Evolutionary conservation across 495 filamentous ascomycete genomes (phyloP).

Genomic region (Tetracladium marchalianum): DNA sequence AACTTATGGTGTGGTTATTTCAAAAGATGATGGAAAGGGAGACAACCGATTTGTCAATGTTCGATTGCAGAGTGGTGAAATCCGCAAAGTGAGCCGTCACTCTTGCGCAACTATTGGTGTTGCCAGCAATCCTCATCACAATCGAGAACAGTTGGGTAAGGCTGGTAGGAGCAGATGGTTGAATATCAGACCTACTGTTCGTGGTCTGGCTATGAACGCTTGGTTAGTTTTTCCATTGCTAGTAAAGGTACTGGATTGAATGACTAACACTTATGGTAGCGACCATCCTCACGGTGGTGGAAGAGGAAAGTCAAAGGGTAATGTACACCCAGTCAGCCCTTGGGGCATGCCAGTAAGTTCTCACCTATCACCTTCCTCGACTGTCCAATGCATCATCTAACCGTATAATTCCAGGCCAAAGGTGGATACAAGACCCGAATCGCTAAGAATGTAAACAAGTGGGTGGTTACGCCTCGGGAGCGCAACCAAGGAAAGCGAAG

Average conservation of each 20-base stretch:
- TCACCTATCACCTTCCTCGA: constrained; percentile 4
- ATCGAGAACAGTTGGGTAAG: constrained; percentile 86
- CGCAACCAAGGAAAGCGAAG: constrained; percentile 70
- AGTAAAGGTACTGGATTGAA: not conserved
- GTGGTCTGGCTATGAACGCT: constrained; percentile 97
- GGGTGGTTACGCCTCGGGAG: constrained; percentile 61
- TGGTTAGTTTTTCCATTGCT: constrained; percentile 33
- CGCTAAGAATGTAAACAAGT: constrained; percentile 65
- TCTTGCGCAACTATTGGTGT: constrained; percentile 91
- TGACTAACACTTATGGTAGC: constrained; percentile 21
- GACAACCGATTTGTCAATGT: constrained; percentile 61
- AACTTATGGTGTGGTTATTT: constrained; percentile 76
- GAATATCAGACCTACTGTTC: constrained; percentile 85
- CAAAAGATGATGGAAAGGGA: constrained; percentile 55
- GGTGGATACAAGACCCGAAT: constrained; percentile 91
- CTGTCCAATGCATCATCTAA: constrained; percentile 4
- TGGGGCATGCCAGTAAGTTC: constrained; percentile 87
- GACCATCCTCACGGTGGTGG: constrained; percentile 99
- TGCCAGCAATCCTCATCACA: constrained; percentile 84
- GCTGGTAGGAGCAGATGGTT: constrained; percentile 87
- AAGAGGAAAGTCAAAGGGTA: constrained; percentile 97
- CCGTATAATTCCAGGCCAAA: constrained; percentile 51
- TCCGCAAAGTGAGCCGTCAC: constrained; percentile 77
- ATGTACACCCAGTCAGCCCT: constrained; percentile 82
- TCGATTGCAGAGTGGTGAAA: constrained; percentile 82